Base-by-base conservation (phyloP, 2,329 filamentous ascomycete genomes). In the Tolypocladium album region DNA sequence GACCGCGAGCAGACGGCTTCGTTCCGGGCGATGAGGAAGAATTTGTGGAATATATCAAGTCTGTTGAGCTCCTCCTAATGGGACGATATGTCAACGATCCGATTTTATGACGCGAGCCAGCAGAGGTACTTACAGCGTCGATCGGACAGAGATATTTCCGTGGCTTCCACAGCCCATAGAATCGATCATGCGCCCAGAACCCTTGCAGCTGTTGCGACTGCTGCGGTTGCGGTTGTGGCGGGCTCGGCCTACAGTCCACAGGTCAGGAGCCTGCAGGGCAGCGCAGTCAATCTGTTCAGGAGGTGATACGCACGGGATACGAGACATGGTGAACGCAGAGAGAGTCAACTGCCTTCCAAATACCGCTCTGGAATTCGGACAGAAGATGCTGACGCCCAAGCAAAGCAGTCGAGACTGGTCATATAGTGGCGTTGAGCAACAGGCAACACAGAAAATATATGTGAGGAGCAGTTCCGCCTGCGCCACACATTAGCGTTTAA, bases 11-110 rank as follows among this genome's bases (percentile, higher is more conserved):
- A 72, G 2, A 69, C 64, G 39, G 66, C 66, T 2, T 79, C 72
- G 43, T 80, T 77, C 63, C 88, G 84, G 57, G 84, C 84, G 24
- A 88, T 82, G 20, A 81, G 78, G 68, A 92, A 88, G 65, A 93
- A 78, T 68, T 90, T 89, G 76, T 95, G 89, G 69, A 91, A 88
- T 55, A 93, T 87, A 69, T 95, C 90, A 69, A 93, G 81, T 65
- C 89, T 84, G 70, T 92, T 88, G 68, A 87, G 83, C 72, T 94
- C 90, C 63, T 80, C 77, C 82, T 89, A 42, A 42, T 42, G 34
- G 34, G 31, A 36, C 31, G 2, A 31, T 7, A n/a, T 36, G 50
- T 53, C 11, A 53, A 36, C 1, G 27, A n/a, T 22, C 42, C 50
- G 11, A 4, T 3, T 1, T 20, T 17, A 13, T 12, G 38, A 17